Conservation (phyloP, 139 green algal genomes). For the Closterium sp. region DNA sequence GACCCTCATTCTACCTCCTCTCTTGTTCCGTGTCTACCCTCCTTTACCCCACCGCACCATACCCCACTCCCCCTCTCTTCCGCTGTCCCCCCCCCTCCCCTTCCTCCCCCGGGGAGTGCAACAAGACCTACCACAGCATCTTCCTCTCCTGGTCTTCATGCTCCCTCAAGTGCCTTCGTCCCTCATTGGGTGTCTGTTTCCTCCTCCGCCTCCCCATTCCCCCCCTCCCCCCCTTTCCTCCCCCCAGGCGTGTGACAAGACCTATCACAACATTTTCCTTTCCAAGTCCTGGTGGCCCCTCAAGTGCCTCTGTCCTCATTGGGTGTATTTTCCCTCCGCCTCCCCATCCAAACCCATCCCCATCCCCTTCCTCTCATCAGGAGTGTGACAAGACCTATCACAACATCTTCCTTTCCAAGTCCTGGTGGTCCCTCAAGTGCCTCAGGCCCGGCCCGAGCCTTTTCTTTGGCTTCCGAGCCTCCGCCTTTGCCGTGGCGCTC, state of each 20-base stretch:
- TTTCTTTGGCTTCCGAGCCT: slow-evolving; percentile 11
- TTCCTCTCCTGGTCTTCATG: not conserved
- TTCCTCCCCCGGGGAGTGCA: slow-evolving; percentile 4
- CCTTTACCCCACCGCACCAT: too few species aligned
- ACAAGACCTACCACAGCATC: not conserved
- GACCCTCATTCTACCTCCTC: not conserved
- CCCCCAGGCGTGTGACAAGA: not conserved
- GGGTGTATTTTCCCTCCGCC: too few species aligned
- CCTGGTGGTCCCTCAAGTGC: slow-evolving; percentile 27
- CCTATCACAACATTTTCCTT: not conserved
- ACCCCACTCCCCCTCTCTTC: too few species aligned
- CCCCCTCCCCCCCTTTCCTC: too few species aligned
- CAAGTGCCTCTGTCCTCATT: slow-evolving; percentile 25
- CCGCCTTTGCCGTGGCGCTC: not conserved
- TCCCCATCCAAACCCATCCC: too few species aligned
- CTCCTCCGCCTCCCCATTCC: too few species aligned
- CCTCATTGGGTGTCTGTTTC: too few species aligned
- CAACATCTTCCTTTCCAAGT: not conserved
- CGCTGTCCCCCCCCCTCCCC: too few species aligned
- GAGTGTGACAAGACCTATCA: slow-evolving; percentile 8
- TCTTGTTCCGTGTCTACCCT: too few species aligned
- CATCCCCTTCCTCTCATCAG: not conserved
- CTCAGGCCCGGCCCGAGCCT: not conserved
- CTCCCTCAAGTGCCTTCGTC: slow-evolving; percentile 10
- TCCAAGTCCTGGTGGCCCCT: not conserved